phyloP scores from a whole-genome alignment of 139 green algal species.

The Pseudopediastrum boryanum region DNA sequence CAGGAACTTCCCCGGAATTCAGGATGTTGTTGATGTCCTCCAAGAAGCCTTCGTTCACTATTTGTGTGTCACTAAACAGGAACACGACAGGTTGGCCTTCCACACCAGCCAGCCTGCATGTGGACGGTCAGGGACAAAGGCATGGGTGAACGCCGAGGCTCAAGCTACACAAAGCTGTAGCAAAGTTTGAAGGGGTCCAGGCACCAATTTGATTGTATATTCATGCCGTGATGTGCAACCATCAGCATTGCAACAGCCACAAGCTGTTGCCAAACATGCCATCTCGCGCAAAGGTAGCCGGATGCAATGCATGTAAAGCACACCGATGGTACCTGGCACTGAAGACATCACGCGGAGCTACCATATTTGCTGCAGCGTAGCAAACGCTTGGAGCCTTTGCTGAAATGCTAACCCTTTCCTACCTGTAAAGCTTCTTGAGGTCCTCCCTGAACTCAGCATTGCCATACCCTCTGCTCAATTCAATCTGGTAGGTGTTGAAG shows the following conservation, averaged over 20 bases:
- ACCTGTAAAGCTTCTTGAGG: slow-evolving; percentile 82
- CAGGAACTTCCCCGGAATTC: slow-evolving; percentile 52
- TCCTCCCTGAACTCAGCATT: slow-evolving; percentile 84
- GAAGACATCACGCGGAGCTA: no score
- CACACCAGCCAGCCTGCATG: slow-evolving; percentile 50
- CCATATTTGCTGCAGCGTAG: no score
- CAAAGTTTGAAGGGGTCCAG: no score
- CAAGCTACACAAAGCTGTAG: not conserved
- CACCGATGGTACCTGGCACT: no score
- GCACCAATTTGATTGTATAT: no score
- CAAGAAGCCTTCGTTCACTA: slow-evolving; percentile 80
- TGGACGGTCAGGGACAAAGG: not conserved
- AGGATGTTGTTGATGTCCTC: slow-evolving; percentile 94
- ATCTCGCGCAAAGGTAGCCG: no score
- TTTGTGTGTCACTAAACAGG: slow-evolving; percentile 84
- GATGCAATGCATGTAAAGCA: no score
- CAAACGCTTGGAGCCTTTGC: no score
- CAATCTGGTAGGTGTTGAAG: slow-evolving; percentile 52
- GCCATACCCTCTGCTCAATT: slow-evolving; percentile 61
- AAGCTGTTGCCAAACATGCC: no score
- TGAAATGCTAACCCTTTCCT: slow-evolving; percentile 34
- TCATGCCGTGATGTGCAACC: no score
- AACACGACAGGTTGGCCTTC: slow-evolving; percentile 71
- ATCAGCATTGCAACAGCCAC: no score
- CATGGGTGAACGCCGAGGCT: not conserved